Base-by-base conservation (phyloP, 306 rosid genomes). In the Prunus mume region DNA sequence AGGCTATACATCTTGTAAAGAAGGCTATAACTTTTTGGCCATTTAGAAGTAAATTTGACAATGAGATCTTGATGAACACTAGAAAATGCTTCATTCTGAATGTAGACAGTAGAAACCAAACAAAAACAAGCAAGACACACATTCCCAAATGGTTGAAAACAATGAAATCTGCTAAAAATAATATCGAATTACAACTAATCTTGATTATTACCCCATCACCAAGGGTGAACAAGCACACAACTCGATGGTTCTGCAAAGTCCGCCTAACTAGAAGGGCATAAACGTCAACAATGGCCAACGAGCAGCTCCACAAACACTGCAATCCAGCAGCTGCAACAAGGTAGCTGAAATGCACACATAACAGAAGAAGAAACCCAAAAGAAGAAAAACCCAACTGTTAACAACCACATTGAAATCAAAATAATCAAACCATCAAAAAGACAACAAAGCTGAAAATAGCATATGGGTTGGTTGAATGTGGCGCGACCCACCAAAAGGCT, bases 291-390 rank as follows among this genome's bases (percentile, higher is more conserved):
- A 94, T 74, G 51, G 96, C 97, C 57, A 94, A 62, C 38, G 90
- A 79, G 57, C 92, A 28, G 79, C 97, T 92, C 97, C 98, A 94
- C 72, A 86, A 41, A 72, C 84, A 54, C 80, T 92, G 97, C 78
- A 94, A 86, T 55, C 96, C 81, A 43, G 93, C 84, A 74, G 95
- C 98, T 18, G 96, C 91, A 61, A 94, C 95, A 70, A 90, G 96
- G 85, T 90, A 92, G 75, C 97, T 92, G 90, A 80, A 68, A 54
- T 68, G 71, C 78, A 85, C 69, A 77, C 38, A 60, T 34, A 82
- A 14, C 65, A 80, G 32, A 81, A 43, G 32, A 81, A 43, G 75
- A 52, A 56, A 51, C 30, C 41, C n/a, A 71, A 3, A 19, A 38
- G 9, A 1, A 68, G 22, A 2, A 22, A 9, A 51, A 52, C 5